Conservation (phyloP, 805 yeast species). For the Isabelozyma rhagii region DNA sequence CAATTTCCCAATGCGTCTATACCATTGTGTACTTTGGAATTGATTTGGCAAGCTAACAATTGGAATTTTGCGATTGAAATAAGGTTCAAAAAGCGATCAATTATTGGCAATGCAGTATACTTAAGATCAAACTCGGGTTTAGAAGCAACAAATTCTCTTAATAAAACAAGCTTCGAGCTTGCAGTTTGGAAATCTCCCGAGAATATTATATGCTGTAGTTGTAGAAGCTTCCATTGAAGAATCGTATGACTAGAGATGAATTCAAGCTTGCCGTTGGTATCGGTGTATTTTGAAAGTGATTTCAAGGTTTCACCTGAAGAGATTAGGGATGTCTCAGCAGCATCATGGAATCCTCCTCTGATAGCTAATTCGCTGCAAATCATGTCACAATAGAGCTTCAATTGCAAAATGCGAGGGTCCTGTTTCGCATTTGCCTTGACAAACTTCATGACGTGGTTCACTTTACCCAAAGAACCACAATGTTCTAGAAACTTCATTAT, state of each 20-base stretch:
- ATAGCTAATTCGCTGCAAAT: neutral
- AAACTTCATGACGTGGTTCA: neutral
- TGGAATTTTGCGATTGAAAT: conserved; percentile 35
- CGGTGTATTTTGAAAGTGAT: neutral
- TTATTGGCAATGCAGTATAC: conserved; percentile 8
- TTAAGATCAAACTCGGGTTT: conserved; percentile 26
- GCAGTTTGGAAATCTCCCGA: conserved; percentile 16
- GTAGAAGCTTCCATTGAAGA: conserved; percentile 24
- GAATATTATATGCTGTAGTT: conserved; percentile 23
- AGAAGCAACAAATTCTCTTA: conserved; percentile 18
- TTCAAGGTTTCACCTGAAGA: conserved; percentile 6
- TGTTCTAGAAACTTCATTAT: neutral
- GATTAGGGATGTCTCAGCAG: neutral
- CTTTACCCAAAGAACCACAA: neutral
- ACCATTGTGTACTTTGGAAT: conserved; percentile 13
- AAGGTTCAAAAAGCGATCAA: conserved; percentile 22
- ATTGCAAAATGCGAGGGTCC: neutral
- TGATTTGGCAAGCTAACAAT: conserved; percentile 21
- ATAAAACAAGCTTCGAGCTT: conserved; percentile 16
- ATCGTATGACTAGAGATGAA: conserved; percentile 8
- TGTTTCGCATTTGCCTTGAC: neutral
- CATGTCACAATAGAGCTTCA: neutral
- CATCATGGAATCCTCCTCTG: neutral
- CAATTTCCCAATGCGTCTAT: conserved; percentile 34
- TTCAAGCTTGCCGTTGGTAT: neutral